Base-by-base conservation (phyloP, 352 stramenopile species). In the Pythium monospermum region DNA sequence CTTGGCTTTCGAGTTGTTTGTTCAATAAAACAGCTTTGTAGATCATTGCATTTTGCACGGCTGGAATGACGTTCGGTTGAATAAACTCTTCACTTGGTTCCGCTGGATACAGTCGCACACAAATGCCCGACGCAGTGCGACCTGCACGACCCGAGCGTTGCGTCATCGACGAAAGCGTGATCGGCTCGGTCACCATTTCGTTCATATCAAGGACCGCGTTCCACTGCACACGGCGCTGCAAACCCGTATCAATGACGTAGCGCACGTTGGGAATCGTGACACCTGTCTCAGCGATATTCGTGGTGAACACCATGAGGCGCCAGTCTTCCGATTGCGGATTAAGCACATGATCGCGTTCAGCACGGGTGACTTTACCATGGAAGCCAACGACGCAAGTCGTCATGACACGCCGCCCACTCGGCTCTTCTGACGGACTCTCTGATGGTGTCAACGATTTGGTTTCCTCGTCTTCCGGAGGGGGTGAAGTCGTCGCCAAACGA, bases 221-320 rank as follows among this genome's bases (percentile, higher is more conserved):
- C 57, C 55, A 71, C 1, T 47, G 49, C 21, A 64, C 61, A 15
- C 53, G 49, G 12, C 61, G 60, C 44, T 69, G 54, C 5, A 68
- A 46, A 11, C 64, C 53, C 1, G 64, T 66, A 32, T 71, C 64
- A 38, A 71, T 61, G 0, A 71, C 64, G 21, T 66, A 71, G 2
- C 60, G 30, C 30, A 35, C 30, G 13, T 35, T 35, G 7, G 30
- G 30, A 2, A 69, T 49, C 2, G 64, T 71, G 15, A 69, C 53
- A 8, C 53, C 58, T 1, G 64, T 69, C 35, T 71, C 64, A 6
- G 64, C 55, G 5, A 69, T 35, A 31, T 71, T 71, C 6, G 64
- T 69, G 13, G 49, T 49, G 25, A 71, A 64, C 0, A 71, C 35
- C 7, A 71, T 33, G 1, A 69, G 30, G 1, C 59, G 44, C 21